Base-by-base conservation (phyloP, 1,139 yeast species). In the Debaryomycetaceae sp. region DNA sequence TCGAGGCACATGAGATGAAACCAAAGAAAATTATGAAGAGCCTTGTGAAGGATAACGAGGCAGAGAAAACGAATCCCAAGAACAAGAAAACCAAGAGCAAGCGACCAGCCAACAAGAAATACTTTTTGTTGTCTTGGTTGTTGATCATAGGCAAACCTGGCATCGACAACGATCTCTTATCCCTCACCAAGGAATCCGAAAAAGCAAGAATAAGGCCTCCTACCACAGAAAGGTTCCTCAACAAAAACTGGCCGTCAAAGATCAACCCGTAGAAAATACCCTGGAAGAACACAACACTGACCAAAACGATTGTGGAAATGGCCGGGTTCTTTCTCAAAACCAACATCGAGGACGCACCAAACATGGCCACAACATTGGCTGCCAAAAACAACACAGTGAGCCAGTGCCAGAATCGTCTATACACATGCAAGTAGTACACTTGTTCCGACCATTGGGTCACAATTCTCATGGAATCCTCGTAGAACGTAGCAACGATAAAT, bases 161-260 rank as follows among this genome's bases (percentile, higher is more conserved):
- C 78, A 89, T 83, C 40, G 86, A 68, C 59, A 76, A 76, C 9
- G 80, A 68, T 64, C 89, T 79, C 68, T 78, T 84, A 69, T 81
- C 91, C 54, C 89, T 80, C 34, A 87, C 93, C 58, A 90, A 77
- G n/a, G 95, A 83, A 61, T 93, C 98, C 38, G 95, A 83, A 50
- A 90, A 81, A 4, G 96, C 97, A 62, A 93, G 81, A 52, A 93
- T 73, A 51, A 93, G 76, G 3, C 99, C 99, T 38, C 99, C 99
- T 52, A 90, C 86, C 44, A 93, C 93, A 29, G 96, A 86, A 55
- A 91, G 75, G 64, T 90, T 91, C 69, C 97, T 80, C 61, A 88
- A 76, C 52, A 90, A 81, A 69, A 91, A 93, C 48, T 82, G 81
- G 41, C 86, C 77, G 57, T 93, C 97, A 54, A 85, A 81, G 53